Base-by-base conservation (phyloP, 1,284 basidiomycete species). In the Bjerkandera adusta region DNA sequence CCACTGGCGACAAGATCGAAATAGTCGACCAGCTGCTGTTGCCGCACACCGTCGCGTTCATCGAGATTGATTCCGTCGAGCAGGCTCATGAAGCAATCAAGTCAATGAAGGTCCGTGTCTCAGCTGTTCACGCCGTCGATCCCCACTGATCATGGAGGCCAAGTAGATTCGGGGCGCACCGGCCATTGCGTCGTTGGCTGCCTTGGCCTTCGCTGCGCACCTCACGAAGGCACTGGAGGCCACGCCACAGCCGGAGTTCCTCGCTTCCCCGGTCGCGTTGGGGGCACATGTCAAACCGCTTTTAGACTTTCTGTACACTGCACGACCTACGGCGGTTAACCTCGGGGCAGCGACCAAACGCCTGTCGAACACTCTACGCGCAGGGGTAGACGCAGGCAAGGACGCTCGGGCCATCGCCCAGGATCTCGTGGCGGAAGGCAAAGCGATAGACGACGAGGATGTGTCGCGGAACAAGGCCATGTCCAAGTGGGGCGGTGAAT, bases 281-380 rank as follows among this genome's bases (percentile, higher is more conserved):
- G 68, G 73, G 49, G 62, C 64, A 0, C 68, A 86, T 59, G 60
- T 90, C 47, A 61, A 69, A 35, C 71, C 77, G 0, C 74, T 81
- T 35, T 75, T 92, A 39, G 77, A 83, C 38, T 86, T 82, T 65
- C 77, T 97, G 11, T 83, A 79, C 63, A 89, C 85, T 1, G 87
- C 93, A 3, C 80, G 93, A n/a, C 93, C 93, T 5, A 97, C 93
- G 0, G 93, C 93, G 3, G 93, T 97, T 58, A 96, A 97, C 68
- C 83, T 97, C 15, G 83, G 88, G 24, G 85, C 85, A 40, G 91
- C 91, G 10, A 89, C 83, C 39, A 77, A 84, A 27, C 79, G 91
- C 15, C 77, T 97, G 24, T 67, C 73, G 8, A 70, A 70, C 5
- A 68, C 64, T 3, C 68, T 89, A 4, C 61, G 71, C 11, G 51